phyloP scores from a whole-genome alignment of 2,329 filamentous ascomycete genomes.

The Furcasterigmium furcatum region DNA sequence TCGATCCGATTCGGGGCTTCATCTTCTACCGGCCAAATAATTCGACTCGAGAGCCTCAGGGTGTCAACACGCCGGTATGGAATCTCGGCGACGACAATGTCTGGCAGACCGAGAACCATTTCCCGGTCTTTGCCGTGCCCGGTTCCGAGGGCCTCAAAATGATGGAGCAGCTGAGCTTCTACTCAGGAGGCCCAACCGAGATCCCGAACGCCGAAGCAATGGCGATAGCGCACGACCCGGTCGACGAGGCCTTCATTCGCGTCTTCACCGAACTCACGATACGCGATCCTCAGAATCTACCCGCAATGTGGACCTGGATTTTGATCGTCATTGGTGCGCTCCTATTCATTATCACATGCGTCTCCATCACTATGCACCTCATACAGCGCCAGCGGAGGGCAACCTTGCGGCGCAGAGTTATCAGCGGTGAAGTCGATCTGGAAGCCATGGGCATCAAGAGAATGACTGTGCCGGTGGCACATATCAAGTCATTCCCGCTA shows the following conservation, averaged over 20 bases:
- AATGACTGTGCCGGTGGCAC: conserved; percentile 68
- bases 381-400: conserved; percentile 70
- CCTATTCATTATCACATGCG: conserved; percentile 61
- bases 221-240: conserved; percentile 48
- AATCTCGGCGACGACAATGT: conserved; percentile 61
- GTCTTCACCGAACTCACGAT: conserved; percentile 55
- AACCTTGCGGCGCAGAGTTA: conserved; percentile 66
- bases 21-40: conserved; percentile 61
- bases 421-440: conserved; percentile 77
- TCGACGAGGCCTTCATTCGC: conserved; percentile 55
- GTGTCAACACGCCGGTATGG: conserved; percentile 65
- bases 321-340: conserved; percentile 70
- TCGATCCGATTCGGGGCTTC: conserved; percentile 58
- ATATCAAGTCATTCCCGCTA: conserved; percentile 72
- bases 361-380: conserved; percentile 71
- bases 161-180: conserved; percentile 69
- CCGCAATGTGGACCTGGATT: conserved; percentile 79
- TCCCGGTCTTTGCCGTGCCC: conserved; percentile 80
- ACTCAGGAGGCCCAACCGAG: conserved; percentile 70
- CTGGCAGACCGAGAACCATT: conserved; percentile 72
- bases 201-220: conserved; percentile 58
- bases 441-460: conserved; percentile 83
- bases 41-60: conserved; percentile 59
- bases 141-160: conserved; percentile 63
- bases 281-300: conserved; percentile 47